These are phyloP conservation scores for Delphinella strobiligena DNA, from an alignment of 2,329 filamentous ascomycete genomes.

Conservation along the genomic window DNA sequence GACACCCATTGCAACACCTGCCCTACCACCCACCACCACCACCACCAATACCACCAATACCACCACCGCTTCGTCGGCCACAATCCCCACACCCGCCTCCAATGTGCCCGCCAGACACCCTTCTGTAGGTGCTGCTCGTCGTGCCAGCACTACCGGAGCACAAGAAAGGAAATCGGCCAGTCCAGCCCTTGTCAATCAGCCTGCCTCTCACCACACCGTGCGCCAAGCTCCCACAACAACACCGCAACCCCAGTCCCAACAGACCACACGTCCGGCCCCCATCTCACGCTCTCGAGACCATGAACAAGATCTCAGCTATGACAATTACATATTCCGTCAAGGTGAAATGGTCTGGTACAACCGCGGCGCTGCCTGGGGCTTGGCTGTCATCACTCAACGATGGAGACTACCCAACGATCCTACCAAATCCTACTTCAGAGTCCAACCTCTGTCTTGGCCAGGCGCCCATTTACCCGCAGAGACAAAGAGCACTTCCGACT, in stretches of 20 bases:
- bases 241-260: constrained; percentile 10
- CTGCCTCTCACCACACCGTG: background rate
- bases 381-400: constrained; percentile 39
- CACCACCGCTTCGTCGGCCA: background rate
- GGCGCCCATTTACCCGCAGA: constrained; percentile 19
- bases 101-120: background rate
- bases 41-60: constrained; percentile 8
- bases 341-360: constrained; percentile 48
- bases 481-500: constrained; percentile 30
- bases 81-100: constrained; percentile 6
- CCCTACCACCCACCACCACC: background rate
- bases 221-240: background rate
- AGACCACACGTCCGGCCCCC: constrained; percentile 11
- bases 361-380: constrained; percentile 39
- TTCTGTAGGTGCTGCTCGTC: constrained; percentile 11
- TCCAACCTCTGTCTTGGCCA: constrained; percentile 28
- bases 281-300: constrained; percentile 28
- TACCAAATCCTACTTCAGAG: constrained; percentile 14
- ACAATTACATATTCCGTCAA: constrained; percentile 38
- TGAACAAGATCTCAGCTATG: constrained; percentile 34
- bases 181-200: no score
- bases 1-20: background rate
- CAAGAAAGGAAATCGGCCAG: no score
- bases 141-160: constrained; percentile 13
- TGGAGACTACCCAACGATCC: constrained; percentile 18